Base-by-base conservation (phyloP, 2,329 filamentous ascomycete species). In the Metarhizium robertsii region DNA sequence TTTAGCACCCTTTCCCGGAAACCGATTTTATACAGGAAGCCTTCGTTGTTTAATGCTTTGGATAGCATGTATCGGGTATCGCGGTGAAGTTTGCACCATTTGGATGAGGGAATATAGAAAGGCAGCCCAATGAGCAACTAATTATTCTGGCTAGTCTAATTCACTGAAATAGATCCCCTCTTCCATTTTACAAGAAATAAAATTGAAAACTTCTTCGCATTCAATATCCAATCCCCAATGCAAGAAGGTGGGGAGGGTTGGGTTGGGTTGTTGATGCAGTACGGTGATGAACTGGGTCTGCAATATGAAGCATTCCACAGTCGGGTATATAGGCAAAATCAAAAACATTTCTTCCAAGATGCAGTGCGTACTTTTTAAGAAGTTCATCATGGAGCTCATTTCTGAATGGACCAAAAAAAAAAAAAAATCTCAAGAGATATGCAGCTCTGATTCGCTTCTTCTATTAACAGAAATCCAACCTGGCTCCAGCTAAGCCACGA, bases 261-360 rank as follows among this genome's bases (percentile, higher is more conserved):
- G 25, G 25, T 25, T 25, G 25, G 25, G 25, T 36, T 40, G 11
- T 16, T 11, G 38, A 16, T 11, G 38, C 14, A 40, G 38, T 16
- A 40, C 6, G 38, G 14, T 16, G 38, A 40, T 14, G 14, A 11
- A 40, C 38, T 11, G 14, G 13, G n/a, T 30, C 29, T 18, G 7
- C 29, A 50, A 16, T 10, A 50, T 18, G 16, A 50, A 16, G 32
- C 32, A 40, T 45, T 43, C 25, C 18, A 5, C 45, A 54, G 42
- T 42, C 13, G 53, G 45, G 34, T 54, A 54, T 54, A 54, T n/a
- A 38, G 45, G 51, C 30, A 46, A 40, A 30, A 16, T 2, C 52
- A 30, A 29, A 38, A 25, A 43, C 16, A 52, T 52, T 5, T 6
- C 20, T 14, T n/a, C 8, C 8, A 18, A 10, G 6, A 30, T 6